phyloP scores from a whole-genome alignment of 164 flowering plant species.

The Magnolia kwangsiensis region DNA sequence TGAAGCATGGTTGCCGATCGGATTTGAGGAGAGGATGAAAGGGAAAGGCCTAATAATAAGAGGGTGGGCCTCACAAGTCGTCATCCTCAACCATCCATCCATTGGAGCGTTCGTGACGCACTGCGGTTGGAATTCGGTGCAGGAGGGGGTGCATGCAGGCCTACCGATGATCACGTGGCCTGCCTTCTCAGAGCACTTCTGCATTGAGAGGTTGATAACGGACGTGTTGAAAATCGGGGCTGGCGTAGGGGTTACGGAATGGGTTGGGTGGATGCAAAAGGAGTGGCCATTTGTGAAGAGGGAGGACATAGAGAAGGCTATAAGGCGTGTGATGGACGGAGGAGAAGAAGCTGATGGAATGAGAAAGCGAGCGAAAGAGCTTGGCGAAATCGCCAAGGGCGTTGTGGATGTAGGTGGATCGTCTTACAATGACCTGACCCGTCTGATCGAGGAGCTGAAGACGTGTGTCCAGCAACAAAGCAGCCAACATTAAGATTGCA shows the following conservation, averaged over 20 bases:
- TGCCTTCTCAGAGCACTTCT: slow-evolving; percentile 50
- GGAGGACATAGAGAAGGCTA: slow-evolving; percentile 23
- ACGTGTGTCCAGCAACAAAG: too few relatives aligned
- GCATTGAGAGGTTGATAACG: slow-evolving; percentile 48
- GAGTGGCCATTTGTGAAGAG: slow-evolving; percentile 2
- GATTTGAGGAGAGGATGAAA: slow-evolving; percentile 18
- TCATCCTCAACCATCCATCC: slow-evolving; percentile 47
- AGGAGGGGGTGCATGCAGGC: slow-evolving; percentile 46
- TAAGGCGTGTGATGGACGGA: slow-evolving; percentile 24
- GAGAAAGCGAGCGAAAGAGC: slow-evolving; percentile 21
- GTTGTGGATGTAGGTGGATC: slow-evolving; percentile 39
- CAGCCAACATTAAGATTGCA: too few relatives aligned
- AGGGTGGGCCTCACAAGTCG: slow-evolving; percentile 73
- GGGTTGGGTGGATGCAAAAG: not conserved
- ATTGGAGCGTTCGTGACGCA: slow-evolving; percentile 60
- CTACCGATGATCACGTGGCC: slow-evolving; percentile 73
- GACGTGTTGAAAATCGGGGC: slow-evolving; percentile 39
- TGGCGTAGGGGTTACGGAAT: slow-evolving; percentile 18
- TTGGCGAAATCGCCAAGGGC: slow-evolving; percentile 25
- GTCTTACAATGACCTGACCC: slow-evolving; percentile 19
- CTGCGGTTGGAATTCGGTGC: slow-evolving; percentile 69
- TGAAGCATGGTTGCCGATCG: slow-evolving; percentile 1
- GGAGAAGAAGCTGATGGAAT: slow-evolving; percentile 26
- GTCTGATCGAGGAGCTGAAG: slow-evolving; percentile 23
- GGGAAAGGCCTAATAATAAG: slow-evolving; percentile 42